phyloP scores from a whole-genome alignment of 2,329 filamentous ascomycete species.

The Fusarium fujikuroi region DNA sequence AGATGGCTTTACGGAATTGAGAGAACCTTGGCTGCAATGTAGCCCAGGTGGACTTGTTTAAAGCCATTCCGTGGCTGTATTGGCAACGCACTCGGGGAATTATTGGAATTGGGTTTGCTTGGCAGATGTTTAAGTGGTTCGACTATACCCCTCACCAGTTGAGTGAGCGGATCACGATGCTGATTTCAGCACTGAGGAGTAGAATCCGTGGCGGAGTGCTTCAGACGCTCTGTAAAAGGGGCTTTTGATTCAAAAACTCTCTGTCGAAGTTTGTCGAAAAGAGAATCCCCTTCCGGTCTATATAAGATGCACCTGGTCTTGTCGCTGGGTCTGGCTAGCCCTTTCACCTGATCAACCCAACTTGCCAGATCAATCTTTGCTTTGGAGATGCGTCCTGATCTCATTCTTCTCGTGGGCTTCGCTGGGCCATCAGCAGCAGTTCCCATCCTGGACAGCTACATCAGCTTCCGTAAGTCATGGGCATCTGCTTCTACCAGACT shows the following conservation, averaged over 20 bases:
- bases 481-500: conserved; percentile 9
- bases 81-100: not conserved
- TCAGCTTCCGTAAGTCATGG: conserved; percentile 1
- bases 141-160: not conserved
- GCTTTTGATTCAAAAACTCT: not conserved
- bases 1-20: not conserved
- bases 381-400: conserved; percentile 6
- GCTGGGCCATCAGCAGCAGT: conserved; percentile 6
- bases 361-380: not conserved
- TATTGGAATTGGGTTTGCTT: not conserved
- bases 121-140: not conserved
- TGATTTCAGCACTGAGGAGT: not conserved
- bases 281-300: not conserved
- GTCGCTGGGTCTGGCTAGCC: not conserved
- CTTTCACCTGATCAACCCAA: not conserved
- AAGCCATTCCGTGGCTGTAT: not conserved
- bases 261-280: not conserved
- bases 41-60: not conserved
- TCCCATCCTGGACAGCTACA: not conserved
- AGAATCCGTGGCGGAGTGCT: not conserved
- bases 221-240: not conserved
- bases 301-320: not conserved
- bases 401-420: conserved; percentile 14
- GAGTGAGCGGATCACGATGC: not conserved
- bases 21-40: not conserved